Evolutionary conservation across 495 filamentous ascomycete species (phyloP), one percentile per base, ranked within the genome.

Genomic region (Talaromyces thailandensis): DNA sequence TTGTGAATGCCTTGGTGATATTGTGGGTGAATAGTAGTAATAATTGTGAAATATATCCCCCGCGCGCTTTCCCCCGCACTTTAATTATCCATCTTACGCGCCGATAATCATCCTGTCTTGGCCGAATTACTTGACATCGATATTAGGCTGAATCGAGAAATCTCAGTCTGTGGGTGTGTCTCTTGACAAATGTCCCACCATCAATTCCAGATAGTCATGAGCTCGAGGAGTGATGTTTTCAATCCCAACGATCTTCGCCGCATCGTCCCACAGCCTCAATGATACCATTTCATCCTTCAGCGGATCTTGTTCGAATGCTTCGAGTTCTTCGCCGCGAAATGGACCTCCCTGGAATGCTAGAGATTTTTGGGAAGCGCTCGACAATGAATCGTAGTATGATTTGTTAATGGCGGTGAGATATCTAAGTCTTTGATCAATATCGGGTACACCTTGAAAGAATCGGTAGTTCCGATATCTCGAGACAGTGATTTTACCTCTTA

Each of bases 261-360:
- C 63, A 69, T 80, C 77, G 63, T 80, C 77, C 75, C 76, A 80
- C 52, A 68, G 67, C 25, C 76, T 67, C 21, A 80, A 62, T 5
- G 66, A 65, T 32, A 75, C 72, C 74, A 76, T 79, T 23, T 76
- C 72, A 32, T 73, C 69, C 5, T 69, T 69, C 28, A 76, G 67
- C 1, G 69, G 69, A 58, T 76, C 70, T 56, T 67, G 26, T 4
- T 71, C 66, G 18, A 74, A 74, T 4, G 48, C 53, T 18, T 55
- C 26, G 3, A 76, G 60, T 56, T 79, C 76, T 0, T 58, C 64
- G 1, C 70, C 75, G 25, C 65, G 40, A 53, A 79, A 78, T 1
- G 76, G 77, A 11, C 77, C 78, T 16, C 78, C 77, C 52, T 81
- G 78, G 52, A 76, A 81, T 18, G 62, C 63, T 40, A 81, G 62